Conservation (phyloP, 2,329 filamentous ascomycete genomes). For the Talaromyces atroroseus region DNA sequence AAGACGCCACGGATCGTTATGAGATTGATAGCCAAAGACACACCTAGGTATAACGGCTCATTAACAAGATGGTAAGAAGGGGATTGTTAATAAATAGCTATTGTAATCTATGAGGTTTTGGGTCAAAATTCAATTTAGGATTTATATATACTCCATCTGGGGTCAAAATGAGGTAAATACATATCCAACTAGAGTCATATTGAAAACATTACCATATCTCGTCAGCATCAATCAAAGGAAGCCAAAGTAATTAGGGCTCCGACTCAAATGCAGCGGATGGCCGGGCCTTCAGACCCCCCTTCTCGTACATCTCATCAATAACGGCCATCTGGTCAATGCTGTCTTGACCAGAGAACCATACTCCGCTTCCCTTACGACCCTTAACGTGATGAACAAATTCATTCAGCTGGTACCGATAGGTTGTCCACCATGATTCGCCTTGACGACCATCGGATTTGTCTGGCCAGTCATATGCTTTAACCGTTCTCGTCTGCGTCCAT, state of each 20-base stretch:
- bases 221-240: neutral
- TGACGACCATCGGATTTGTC: constrained; percentile 14
- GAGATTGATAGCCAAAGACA: neutral
- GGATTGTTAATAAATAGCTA: too few relatives aligned
- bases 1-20: constrained; percentile 9
- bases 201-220: neutral
- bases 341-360: constrained; percentile 42
- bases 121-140: too few relatives aligned
- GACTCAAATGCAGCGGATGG: constrained; percentile 13
- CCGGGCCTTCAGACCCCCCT: constrained; percentile 27
- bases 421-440: constrained; percentile 38
- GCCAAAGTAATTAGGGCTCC: neutral
- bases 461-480: constrained; percentile 19
- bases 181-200: neutral
- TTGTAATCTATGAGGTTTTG: too few relatives aligned
- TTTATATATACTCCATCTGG: too few relatives aligned
- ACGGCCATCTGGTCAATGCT: constrained; percentile 43
- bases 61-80: too few relatives aligned
- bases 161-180: neutral
- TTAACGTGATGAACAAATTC: constrained; percentile 45
- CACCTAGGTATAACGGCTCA: too few relatives aligned
- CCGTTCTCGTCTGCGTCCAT: constrained; percentile 16
- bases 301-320: constrained; percentile 45
- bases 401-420: constrained; percentile 46
- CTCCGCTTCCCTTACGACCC: constrained; percentile 29